A percentile compares a stretch with the other conserved stretches of the same genome.
Conservation (phyloP, 2,329 filamentous ascomycete species). For the Pleoardoris graminearum region DNA sequence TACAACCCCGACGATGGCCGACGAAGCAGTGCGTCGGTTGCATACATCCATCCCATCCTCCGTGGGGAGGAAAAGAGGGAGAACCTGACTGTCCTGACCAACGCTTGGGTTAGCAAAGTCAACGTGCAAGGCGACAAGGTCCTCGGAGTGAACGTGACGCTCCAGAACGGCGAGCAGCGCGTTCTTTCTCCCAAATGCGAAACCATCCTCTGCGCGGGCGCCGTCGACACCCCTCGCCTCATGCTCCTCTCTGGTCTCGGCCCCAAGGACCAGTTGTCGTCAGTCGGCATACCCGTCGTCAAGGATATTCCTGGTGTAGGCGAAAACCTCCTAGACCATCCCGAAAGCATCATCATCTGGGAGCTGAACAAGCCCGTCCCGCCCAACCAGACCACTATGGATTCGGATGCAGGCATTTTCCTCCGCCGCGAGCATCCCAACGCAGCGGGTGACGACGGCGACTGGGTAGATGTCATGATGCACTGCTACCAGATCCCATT, state of each 20-base stretch:
- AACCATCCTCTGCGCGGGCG: conserved; percentile 78
- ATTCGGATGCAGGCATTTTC: conserved; percentile 88
- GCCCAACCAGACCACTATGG: conserved; percentile 82
- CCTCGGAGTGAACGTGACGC: conserved; percentile 71
- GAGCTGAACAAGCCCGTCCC: conserved; percentile 80
- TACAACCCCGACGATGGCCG: conserved; percentile 89
- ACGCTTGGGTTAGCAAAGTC: conserved; percentile 83
- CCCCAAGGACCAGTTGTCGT: conserved; percentile 52
- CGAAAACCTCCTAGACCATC: conserved; percentile 67
- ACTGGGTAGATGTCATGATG: conserved; percentile 89
- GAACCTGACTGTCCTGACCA: conserved; percentile 84
- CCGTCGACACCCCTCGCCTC: conserved; percentile 76
- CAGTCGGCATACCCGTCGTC: conserved; percentile 57
- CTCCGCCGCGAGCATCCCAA: conserved; percentile 75
- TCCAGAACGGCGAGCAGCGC: conserved; percentile 62
- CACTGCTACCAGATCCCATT: conserved; percentile 97
- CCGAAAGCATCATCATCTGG: conserved; percentile 70
- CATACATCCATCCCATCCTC: conserved; percentile 90
- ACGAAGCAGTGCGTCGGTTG: conserved; percentile 83
- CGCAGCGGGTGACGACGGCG: conserved; percentile 69
- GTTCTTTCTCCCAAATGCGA: conserved; percentile 68
- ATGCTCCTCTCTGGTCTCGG: conserved; percentile 58
- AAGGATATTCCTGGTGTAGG: conserved; percentile 65
- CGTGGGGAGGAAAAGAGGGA: conserved; percentile 78
- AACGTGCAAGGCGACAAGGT: conserved; percentile 72